Conservation (phyloP, 768 basidiomycete species). For the Leccinum imitatum region DNA sequence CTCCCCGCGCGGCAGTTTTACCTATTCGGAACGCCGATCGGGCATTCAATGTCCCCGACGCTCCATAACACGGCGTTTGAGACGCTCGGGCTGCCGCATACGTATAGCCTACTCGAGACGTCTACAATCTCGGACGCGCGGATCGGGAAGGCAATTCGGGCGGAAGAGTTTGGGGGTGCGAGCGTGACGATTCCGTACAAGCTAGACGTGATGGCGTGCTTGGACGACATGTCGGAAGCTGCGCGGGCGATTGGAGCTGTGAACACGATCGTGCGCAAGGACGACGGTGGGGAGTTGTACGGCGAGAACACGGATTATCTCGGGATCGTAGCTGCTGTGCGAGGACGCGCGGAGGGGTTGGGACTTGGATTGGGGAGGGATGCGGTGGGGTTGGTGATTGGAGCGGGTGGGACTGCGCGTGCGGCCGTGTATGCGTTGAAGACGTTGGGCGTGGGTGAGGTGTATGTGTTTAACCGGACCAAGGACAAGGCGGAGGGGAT, state of each 20-base stretch:
- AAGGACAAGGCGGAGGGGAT: slow-evolving; percentile 68
- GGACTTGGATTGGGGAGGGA: background rate
- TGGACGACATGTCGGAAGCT: slow-evolving; percentile 77
- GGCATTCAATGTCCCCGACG: slow-evolving; percentile 87
- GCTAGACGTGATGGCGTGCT: slow-evolving; percentile 79
- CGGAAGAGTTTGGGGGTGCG: slow-evolving; percentile 86
- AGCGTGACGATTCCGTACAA: slow-evolving; percentile 98
- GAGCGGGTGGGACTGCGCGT: slow-evolving; percentile 92
- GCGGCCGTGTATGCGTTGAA: slow-evolving; percentile 92
- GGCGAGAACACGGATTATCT: slow-evolving; percentile 98
- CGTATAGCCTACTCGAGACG: slow-evolving; percentile 79
- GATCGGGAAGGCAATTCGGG: slow-evolving; percentile 48
- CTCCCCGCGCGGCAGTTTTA: slow-evolving; percentile 74
- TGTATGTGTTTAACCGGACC: slow-evolving; percentile 92
- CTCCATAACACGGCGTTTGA: slow-evolving; percentile 90
- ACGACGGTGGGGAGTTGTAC: slow-evolving; percentile 47
- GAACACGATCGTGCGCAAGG: slow-evolving; percentile 73
- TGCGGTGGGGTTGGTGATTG: slow-evolving; percentile 74
- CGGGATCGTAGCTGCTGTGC: slow-evolving; percentile 68
- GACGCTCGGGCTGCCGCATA: slow-evolving; percentile 79
- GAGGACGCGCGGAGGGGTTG: slow-evolving; percentile 36
- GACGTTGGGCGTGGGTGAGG: slow-evolving; percentile 58
- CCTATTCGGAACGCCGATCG: slow-evolving; percentile 88
- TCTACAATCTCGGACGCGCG: slow-evolving; percentile 53
- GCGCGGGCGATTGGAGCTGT: slow-evolving; percentile 91